Evolutionary conservation across 225 moss, liverwort and hornwort species (phyloP), one percentile per base, ranked within the genome.

Genomic region (Anthoceros angustus): DNA sequence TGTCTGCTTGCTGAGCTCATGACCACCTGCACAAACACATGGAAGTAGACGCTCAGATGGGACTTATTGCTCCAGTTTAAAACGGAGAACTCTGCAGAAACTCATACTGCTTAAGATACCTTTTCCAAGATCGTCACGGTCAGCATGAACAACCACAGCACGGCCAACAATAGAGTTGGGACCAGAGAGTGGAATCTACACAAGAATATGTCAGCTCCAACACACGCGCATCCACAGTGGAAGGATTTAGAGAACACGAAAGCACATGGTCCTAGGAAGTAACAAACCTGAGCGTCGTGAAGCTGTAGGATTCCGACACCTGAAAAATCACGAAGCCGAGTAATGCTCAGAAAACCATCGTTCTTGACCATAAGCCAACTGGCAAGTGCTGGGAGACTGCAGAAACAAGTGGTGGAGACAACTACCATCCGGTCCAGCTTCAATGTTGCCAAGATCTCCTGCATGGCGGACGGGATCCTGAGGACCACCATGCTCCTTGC

Each of bases 1-100:
- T 66, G 87, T 87, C 0, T 75, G 63, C 75, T 84, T 84, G 80
- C 87, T 87, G 70, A 87, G 70, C 72, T 87, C 87, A 43, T 82
- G 82, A 63, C 84, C 87, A 67, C 82, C 82, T 82, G 62, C 61
- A 70, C 5, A 48, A 2, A 48, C 46, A 6, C 14, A 48, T 12
- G 46, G 12, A 18, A 12, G 14, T 12, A 48, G 18, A 48, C 18
- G 46, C 12, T 12, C 39, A 24, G 16, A 16, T 16, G 10, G n/a
- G 7, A 40, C 10, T 0, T 2, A 18, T 40, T 40, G 18, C 41
- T 9, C 0, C 5, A 26, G 8, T 40, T 65, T 65, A 2, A 5
- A 65, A 42, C 32, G 10, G 10, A 32, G 32, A 32, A 32, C 32
- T 32, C 32, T 32, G 32, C 39, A 65, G 38, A 39, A 7, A 7